Conservation (phyloP, 2,329 filamentous ascomycete genomes). For the Fusarium guadeloupense region DNA sequence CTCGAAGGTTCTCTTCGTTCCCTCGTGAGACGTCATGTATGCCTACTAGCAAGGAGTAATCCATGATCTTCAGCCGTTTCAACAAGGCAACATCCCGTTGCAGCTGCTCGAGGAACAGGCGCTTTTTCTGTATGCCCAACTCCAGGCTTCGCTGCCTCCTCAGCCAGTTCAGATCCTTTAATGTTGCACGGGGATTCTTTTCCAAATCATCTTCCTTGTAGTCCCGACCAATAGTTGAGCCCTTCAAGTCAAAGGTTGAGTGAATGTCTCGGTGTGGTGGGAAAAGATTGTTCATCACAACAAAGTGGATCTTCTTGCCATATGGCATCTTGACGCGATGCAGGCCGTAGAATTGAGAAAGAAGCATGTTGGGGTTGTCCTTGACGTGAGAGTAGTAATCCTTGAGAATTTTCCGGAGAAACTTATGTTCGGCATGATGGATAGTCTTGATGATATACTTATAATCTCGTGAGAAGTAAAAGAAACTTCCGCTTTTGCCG, state of each 20-base stretch:
- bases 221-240: constrained; percentile 92
- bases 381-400: constrained; percentile 95
- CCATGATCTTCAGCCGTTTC: constrained; percentile 94
- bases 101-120: constrained; percentile 88
- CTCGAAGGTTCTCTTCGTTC: constrained; percentile 92
- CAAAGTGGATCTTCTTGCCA: constrained; percentile 97
- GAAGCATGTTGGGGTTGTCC: constrained; percentile 92
- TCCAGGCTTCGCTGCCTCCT: constrained; percentile 85
- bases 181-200: constrained; percentile 87
- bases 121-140: constrained; percentile 87
- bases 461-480: constrained; percentile 99
- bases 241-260: constrained; percentile 95
- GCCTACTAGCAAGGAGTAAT: constrained; percentile 94
- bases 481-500: constrained; percentile 98
- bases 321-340: constrained; percentile 99
- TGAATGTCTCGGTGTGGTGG: constrained; percentile 97
- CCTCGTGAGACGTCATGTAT: constrained; percentile 91
- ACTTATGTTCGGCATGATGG: constrained; percentile 92
- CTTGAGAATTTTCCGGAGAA: constrained; percentile 81
- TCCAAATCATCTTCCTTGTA: constrained; percentile 88
- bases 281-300: constrained; percentile 99
- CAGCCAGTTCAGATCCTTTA: constrained; percentile 98
- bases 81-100: constrained; percentile 86
- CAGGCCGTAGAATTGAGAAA: constrained; percentile 97
- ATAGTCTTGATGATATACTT: constrained; percentile 99